Percentiles rank a stretch among this genome's conserved stretches.
Evolutionary conservation across 257 asterid genomes (phyloP).

Genomic region (Nicotiana obtusifolia): DNA sequence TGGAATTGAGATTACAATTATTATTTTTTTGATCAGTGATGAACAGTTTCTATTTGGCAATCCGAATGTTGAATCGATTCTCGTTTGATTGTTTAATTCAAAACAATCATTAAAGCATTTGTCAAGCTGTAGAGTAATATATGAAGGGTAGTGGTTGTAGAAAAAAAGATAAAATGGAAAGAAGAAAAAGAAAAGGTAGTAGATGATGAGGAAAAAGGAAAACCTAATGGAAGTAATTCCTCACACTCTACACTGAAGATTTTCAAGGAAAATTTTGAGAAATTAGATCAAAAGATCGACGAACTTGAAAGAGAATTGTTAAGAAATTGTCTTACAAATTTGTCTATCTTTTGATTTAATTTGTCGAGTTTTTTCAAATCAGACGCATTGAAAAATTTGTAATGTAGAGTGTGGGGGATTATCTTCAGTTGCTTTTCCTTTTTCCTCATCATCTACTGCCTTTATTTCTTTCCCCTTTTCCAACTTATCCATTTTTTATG

Average conservation of each 20-base stretch:
- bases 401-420: too few species aligned
- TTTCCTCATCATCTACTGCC: too few species aligned
- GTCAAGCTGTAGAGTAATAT: too few species aligned
- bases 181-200: background rate
- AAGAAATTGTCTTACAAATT: background rate
- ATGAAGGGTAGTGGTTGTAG: too few species aligned
- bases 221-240: background rate
- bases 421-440: too few species aligned
- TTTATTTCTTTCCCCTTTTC: too few species aligned
- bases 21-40: background rate
- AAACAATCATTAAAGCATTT: too few species aligned
- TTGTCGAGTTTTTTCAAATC: too few species aligned
- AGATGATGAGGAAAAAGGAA: background rate
- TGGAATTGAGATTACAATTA: background rate
- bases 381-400: too few species aligned
- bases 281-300: background rate
- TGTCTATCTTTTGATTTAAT: too few species aligned
- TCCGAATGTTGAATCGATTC: background rate
- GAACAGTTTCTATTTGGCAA: background rate
- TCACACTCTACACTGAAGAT: background rate
- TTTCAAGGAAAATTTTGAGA: background rate
- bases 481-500: too few species aligned
- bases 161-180: background rate
- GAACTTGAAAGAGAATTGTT: background rate
- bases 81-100: background rate